Evolutionary conservation across 2,329 filamentous ascomycete species (phyloP).

Genomic region (Harringtonia lauricola): DNA sequence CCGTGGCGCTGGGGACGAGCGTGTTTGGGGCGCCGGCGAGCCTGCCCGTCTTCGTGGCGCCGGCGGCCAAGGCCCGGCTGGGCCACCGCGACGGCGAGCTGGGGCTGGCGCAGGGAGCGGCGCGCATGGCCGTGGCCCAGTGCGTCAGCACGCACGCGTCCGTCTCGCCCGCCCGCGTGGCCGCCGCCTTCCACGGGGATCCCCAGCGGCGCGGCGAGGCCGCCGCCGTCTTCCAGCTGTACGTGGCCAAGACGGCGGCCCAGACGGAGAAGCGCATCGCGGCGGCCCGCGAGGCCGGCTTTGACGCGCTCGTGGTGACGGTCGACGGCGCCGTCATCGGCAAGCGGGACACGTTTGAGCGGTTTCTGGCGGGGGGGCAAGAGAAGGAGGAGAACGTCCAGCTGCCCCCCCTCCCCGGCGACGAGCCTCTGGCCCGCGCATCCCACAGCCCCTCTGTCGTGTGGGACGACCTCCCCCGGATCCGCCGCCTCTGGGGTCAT

Average conservation of each 20-base stretch:
- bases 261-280: constrained; percentile 2
- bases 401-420: constrained; percentile 2
- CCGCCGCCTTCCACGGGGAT: constrained; percentile 1
- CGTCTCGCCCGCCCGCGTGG: constrained; percentile 3
- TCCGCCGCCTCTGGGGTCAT: constrained; percentile 49
- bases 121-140: constrained; percentile 9
- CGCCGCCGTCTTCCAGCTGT: constrained; percentile 9
- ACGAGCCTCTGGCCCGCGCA: neutral
- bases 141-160: constrained; percentile 9
- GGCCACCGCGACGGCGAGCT: constrained; percentile 8
- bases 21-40: constrained; percentile 5
- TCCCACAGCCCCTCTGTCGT: constrained; percentile 1
- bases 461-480: constrained; percentile 48
- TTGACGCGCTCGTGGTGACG: constrained; percentile 5
- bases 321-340: constrained; percentile 8
- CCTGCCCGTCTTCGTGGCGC: constrained; percentile 10
- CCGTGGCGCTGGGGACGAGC: constrained; percentile 1
- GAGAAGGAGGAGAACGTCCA: neutral
- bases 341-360: constrained; percentile 7
- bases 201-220: constrained; percentile 2
- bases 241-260: constrained; percentile 3
- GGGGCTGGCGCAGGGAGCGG: constrained; percentile 8
- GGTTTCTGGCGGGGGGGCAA: neutral
- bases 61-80: constrained; percentile 8
- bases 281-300: constrained; percentile 6